Evolutionary conservation across 2,329 filamentous ascomycete genomes (phyloP), one percentile per base, ranked within the genome.

Genomic region (Fusarium mundagurra): DNA sequence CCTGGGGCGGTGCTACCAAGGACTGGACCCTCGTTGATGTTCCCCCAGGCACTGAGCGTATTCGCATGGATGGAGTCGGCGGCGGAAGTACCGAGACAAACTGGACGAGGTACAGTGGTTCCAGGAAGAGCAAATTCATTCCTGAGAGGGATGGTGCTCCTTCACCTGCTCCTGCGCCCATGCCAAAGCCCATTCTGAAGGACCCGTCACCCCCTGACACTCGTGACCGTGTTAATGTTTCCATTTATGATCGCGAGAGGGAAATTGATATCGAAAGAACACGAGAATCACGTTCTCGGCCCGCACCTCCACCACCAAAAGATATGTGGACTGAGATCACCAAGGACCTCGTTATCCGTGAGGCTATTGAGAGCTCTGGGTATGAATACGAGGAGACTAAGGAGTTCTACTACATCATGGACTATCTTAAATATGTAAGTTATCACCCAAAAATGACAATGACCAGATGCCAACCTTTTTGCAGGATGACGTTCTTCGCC

Each of bases 311-410:
- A 61, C 78, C 83, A 59, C 84, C 88, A 38, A 88, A 89, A 64
- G 90, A 92, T 68, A 93, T 97, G 86, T 98, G 96, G 96, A 99
- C 96, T 0, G 96, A 98, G 83, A 94, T 99, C 77, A 97, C 96
- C 51, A 98, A 97, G 84, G 95, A 98, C 76, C 84, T 98, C 41
- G 94, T 98, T 22, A 88, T 92, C 67, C 91, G 92, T 60, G 95
- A 98, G 81, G 96, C 96, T 24, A 93, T 98, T 73, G 92, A 97
- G 76, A 88, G 92, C 78, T 85, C 92, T 80, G 94, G 94, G 6
- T 98, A 98, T 82, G 91, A 94, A 69, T 98, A 92, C 80, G 94
- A 98, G 81, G 95, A 98, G 86, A 96, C 94, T 0, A 92, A 94
- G 61, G 90, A 89, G 71, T 97, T 94, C 83, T 98, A 93, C 83